phyloP scores from a whole-genome alignment of 164 flowering plant species.

The Nelumbo lutea region DNA sequence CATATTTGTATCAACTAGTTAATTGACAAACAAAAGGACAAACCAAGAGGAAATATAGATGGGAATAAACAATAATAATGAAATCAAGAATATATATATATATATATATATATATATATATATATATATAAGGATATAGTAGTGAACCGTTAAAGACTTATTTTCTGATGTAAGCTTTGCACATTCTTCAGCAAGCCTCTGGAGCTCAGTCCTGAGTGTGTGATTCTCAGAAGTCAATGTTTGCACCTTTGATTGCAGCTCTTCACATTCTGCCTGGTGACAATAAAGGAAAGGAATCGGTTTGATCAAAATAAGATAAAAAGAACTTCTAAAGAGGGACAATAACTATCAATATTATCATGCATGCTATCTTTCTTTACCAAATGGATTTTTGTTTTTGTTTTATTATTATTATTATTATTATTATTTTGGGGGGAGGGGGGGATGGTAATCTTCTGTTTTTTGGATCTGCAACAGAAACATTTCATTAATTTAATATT shows the following conservation, averaged over 20 bases:
- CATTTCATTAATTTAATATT: too few relatives aligned
- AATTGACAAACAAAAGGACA: not conserved
- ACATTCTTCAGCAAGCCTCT: slow-evolving; percentile 71
- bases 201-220: slow-evolving; percentile 55
- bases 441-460: too few relatives aligned
- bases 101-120: not conserved
- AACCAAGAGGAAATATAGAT: not conserved
- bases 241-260: slow-evolving; percentile 70
- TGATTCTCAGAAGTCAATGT: slow-evolving; percentile 52
- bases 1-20: too few relatives aligned
- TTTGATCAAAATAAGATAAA: not conserved
- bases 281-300: not conserved
- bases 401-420: too few relatives aligned
- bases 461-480: too few relatives aligned
- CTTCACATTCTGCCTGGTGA: slow-evolving; percentile 88
- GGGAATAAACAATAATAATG: too few relatives aligned
- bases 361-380: too few relatives aligned
- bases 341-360: too few relatives aligned
- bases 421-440: too few relatives aligned
- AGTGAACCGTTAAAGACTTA: slow-evolving; percentile 55
- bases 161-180: slow-evolving; percentile 70
- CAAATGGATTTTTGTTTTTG: too few relatives aligned
- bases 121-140: not conserved
- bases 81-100: not conserved
- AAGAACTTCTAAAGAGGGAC: not conserved